Evolutionary conservation across 768 basidiomycete species (phyloP), one percentile per base, ranked within the genome.

Genomic region (Lactarius tabidus): DNA sequence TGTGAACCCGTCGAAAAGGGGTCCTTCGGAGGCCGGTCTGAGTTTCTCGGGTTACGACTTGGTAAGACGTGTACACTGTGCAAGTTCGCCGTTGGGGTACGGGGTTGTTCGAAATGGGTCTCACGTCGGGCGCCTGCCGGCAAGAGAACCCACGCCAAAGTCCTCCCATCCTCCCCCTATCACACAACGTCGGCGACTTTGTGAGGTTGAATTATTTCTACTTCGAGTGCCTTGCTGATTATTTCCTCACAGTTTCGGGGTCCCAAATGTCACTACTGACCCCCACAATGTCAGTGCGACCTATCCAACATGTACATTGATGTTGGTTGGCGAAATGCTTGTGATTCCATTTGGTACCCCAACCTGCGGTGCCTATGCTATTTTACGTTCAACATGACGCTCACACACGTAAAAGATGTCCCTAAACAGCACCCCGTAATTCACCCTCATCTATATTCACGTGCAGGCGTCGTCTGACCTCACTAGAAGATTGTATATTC

Each of bases 381-480:
- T 57, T 65, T 77, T 70, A 81, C 62, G 74, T 74, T 67, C 79
- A 20, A 18, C 29, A 38, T 23, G 26, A 43, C 29, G 45, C 55
- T 57, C 29, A 17, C 59, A 28, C 55, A 65, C 64, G 64, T 65
- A 65, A 65, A 57, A 38, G n/a, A 41, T 29, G 23, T 57, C 15
- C 28, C 26, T 38, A 17, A 33, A 33, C 38, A 39, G 14, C 29
- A 36, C 6, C 18, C 20, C 60, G 14, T 36, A n/a, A 57, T 28
- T 45, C 48, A 28, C 57, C 45, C 28, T 39, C 57, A 39, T 59
- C 31, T 23, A 20, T 57, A 62, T 66, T 59, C 60, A 57, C 41
- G 56, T 65, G 36, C 39, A 52, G 59, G 36, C 39, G 39, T 57
- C 20, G 55, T 62, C 29, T 52, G 6, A 54, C 23, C 51, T 31